Evolutionary conservation across 345 rosid genomes (phyloP), one percentile per base, ranked within the genome.

Genomic region (Corymbia maculata): DNA sequence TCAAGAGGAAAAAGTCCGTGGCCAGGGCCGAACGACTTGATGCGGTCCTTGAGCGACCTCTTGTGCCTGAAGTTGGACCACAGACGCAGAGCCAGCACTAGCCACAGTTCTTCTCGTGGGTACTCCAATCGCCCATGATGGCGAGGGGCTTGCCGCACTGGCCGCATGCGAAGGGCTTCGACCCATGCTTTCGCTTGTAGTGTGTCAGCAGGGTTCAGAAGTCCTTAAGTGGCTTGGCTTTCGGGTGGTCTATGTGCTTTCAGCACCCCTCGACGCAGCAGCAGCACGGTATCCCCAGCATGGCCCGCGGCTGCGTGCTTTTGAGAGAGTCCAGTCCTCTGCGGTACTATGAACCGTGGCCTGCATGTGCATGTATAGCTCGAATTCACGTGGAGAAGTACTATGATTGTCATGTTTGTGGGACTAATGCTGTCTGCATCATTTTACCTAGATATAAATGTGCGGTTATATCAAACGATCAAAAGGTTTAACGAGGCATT

Each of bases 61-160:
- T 97, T 96, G 88, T 96, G 99, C 94, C 95, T 97, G 91, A 97
- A 95, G 86, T 94, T 97, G 5, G 99, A 96, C 98, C 97, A 32
- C 97, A 97, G 45, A 93, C 88, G 87, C 96, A 97, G 55, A 95
- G 95, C 99, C 98, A 97, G 21, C 98, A 97, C 92, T 97, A 96
- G 16, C 98, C 98, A 45, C 99, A 97, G 44, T 95, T 95, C 88
- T 96, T 96, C 93, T 97, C 98, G 68, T 97, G 99, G 28, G 98
- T 97, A 49, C 98, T 89, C 98, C 97, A 95, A 88, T 95, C 99
- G 5, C 98, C 99, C 89, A 94, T 96, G 57, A 95, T 98, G 6
- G 98, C 99, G 88, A 95, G 91, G 42, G 85, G 92, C 89, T n/a
- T 95, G 55, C 99, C 97, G 52, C 98, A 96, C 87, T 94, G 93